phyloP scores from a whole-genome alignment of 2,329 filamentous ascomycete genomes.

The Tricladium varicosporioides region DNA sequence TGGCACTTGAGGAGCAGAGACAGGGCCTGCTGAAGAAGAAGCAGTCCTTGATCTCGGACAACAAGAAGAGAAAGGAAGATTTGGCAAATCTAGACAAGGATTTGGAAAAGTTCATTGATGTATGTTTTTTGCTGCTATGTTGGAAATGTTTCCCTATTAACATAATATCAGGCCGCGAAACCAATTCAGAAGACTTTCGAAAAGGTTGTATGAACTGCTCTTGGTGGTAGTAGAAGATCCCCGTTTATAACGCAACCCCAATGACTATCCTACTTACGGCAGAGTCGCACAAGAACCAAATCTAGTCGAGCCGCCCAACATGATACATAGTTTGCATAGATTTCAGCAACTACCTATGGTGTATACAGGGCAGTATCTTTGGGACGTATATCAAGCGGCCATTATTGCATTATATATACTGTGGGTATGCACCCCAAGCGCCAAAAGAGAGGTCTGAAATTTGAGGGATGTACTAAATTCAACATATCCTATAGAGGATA shows the following conservation, averaged over 20 bases:
- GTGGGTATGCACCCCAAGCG: too few relatives aligned
- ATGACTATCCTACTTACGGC: background rate
- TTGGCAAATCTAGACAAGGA: slow-evolving; percentile 87
- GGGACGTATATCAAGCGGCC: too few relatives aligned
- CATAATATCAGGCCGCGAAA: slow-evolving; percentile 66
- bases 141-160: slow-evolving; percentile 1
- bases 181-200: slow-evolving; percentile 85
- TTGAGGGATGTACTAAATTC: too few relatives aligned
- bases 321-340: too few relatives aligned
- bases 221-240: too few relatives aligned
- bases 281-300: too few relatives aligned
- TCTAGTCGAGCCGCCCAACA: too few relatives aligned
- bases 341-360: too few relatives aligned
- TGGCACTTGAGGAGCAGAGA: slow-evolving; percentile 80
- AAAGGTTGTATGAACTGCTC: slow-evolving; percentile 49
- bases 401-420: too few relatives aligned
- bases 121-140: slow-evolving; percentile 40
- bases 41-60: slow-evolving; percentile 67
- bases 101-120: slow-evolving; percentile 90
- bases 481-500: too few relatives aligned
- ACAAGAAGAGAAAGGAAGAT: slow-evolving; percentile 92
- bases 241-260: background rate
- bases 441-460: too few relatives aligned
- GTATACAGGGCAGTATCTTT: too few relatives aligned
- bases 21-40: slow-evolving; percentile 74